A percentile compares a stretch with the other conserved stretches of the same genome.
These are phyloP conservation scores for Neurospora sp. DNA, from an alignment of 495 filamentous ascomycete genomes.

Conservation along the genomic window DNA sequence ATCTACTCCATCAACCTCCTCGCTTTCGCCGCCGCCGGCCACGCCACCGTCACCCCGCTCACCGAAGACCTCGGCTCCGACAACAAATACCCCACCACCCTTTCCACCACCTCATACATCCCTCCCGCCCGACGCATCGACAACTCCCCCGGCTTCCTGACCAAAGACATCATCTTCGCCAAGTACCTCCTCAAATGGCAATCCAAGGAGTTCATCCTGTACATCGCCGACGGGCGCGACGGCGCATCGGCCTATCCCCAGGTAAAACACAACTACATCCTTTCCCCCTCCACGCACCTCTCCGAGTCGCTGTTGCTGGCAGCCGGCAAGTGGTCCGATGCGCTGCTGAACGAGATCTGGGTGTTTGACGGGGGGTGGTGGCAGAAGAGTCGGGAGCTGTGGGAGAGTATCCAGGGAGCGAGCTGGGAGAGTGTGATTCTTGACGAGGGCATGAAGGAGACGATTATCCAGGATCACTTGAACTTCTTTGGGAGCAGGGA, in stretches of 20 bases:
- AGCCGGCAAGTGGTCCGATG: constrained; percentile 35
- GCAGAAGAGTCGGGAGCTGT: constrained; percentile 51
- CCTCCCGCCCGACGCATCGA: constrained; percentile 43
- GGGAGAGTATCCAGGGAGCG: constrained; percentile 41
- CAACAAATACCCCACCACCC: constrained; percentile 16
- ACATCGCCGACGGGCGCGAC: constrained; percentile 41
- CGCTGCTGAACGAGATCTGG: constrained; percentile 52
- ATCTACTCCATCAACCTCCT: constrained; percentile 30
- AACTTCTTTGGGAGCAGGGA: constrained; percentile 47
- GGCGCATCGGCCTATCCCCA: constrained; percentile 23
- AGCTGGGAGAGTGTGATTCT: constrained; percentile 58
- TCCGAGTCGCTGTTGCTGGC: constrained; percentile 44
- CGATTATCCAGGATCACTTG: constrained; percentile 47
- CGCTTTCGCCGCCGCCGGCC: constrained; percentile 38
- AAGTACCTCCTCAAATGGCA: constrained; percentile 44
- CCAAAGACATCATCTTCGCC: constrained; percentile 35
- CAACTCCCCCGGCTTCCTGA: constrained; percentile 34
- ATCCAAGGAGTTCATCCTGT: constrained; percentile 40
- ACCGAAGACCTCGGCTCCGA: constrained; percentile 16
- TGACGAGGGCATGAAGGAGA: constrained; percentile 49
- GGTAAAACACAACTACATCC: constrained; percentile 38
- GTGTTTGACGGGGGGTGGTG: constrained; percentile 53
- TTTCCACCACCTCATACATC: constrained; percentile 35
- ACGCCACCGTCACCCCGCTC: constrained; percentile 31
- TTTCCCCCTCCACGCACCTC: constrained; percentile 27